Base-by-base conservation (phyloP, 106 monocot genomes). In the Dactylorhiza incarnata region DNA sequence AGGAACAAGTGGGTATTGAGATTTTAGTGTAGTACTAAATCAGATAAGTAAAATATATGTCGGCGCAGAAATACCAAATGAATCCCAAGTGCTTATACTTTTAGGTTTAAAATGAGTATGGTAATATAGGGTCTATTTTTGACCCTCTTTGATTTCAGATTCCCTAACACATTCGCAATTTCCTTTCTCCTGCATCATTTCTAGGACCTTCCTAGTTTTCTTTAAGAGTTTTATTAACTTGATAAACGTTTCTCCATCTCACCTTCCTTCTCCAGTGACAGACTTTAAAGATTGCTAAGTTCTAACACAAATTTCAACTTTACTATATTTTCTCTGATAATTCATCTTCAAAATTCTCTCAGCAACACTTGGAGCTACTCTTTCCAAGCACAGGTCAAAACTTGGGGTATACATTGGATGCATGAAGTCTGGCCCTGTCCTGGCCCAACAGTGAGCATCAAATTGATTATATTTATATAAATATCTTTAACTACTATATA, bases 371-470 rank as follows among this genome's bases (percentile, higher is more conserved):
- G 80, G 74, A 29, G 49, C 67, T 54, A 80, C 80, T 53, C 74
- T 80, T 53, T 48, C 74, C 2, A 75, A 46, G 80, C 68, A 80
- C 53, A 50, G 74, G 0, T 74, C 80, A 68, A 80, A 80, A 74
- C 20, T 55, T 55, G 58, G 68, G 25, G 74, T 75, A 7, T 80
- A 80, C 74, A 75, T 80, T 52, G 80, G 80, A 80, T 80, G 80
- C 80, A 80, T 80, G 80, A 80, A 80, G 53, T 80, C 80, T 46
- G 80, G 80, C 63, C 80, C 80, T 68, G 80, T 80, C 49, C 82
- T 87, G 3, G 75, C 87, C 66, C 76, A 77, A 62, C 85, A 87
- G 87, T 87, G 76, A 79, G 87, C 52, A 65, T 75, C 74, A 44
- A 15, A 74, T n/a, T 12, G 46, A 17, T 79, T 20, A 25, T 46